These are phyloP conservation scores for Rhodotorula diobovata DNA, from an alignment of 768 basidiomycete species.

Conservation along the genomic window DNA sequence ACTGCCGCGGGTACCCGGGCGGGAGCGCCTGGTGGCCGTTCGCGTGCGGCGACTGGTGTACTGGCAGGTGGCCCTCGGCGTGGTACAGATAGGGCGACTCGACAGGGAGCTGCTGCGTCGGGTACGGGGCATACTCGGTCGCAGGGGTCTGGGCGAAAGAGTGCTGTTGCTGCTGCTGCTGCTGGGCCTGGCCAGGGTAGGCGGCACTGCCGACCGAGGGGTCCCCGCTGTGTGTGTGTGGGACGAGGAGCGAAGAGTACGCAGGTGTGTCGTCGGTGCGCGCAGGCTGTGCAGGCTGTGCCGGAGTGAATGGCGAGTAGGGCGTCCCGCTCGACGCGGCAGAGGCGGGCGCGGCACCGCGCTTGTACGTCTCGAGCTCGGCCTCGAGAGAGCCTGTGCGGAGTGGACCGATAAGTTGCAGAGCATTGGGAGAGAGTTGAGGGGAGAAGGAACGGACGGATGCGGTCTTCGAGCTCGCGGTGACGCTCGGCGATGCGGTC, in stretches of 20 bases:
- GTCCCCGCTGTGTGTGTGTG: background rate
- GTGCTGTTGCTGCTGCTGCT: background rate
- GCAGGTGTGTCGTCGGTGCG: background rate
- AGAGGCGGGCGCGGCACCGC: background rate
- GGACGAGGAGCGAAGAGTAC: background rate
- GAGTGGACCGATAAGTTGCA: too few relatives aligned
- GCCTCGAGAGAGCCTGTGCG: slow-evolving; percentile 28
- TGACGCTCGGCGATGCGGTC: slow-evolving; percentile 14
- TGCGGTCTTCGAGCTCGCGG: slow-evolving; percentile 19
- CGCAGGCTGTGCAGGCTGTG: too few relatives aligned
- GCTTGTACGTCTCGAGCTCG: slow-evolving; percentile 21
- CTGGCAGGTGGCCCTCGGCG: background rate
- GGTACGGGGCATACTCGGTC: background rate
- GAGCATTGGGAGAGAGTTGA: background rate
- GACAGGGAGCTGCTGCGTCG: background rate
- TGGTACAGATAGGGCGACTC: background rate
- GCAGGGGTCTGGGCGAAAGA: background rate
- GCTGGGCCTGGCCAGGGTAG: background rate
- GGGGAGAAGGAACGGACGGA: slow-evolving; percentile 8
- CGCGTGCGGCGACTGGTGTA: background rate
- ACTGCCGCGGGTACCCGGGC: background rate
- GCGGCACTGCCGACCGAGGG: background rate
- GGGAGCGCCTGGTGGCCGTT: background rate
- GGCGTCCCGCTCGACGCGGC: background rate
- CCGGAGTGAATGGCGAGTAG: background rate